Conservation (phyloP, 2,329 filamentous ascomycete genomes). For the Ophiostoma pallidulum region DNA sequence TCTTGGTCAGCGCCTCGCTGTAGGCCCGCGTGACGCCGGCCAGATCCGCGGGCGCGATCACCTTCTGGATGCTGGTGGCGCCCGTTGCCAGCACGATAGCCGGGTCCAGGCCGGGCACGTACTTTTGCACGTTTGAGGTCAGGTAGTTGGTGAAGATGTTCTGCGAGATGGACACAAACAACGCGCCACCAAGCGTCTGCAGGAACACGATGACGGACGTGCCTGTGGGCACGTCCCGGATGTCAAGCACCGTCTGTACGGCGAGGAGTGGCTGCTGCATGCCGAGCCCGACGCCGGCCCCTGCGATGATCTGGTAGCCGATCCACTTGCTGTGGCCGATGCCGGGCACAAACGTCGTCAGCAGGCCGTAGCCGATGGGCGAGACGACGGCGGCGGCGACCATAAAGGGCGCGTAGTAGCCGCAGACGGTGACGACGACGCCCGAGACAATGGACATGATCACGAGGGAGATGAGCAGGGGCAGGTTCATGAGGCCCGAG, state of each 20-base stretch:
- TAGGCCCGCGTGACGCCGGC: slow-evolving; percentile 21
- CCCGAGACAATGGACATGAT: slow-evolving; percentile 23
- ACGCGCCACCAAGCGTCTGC: slow-evolving; percentile 22
- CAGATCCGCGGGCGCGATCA: slow-evolving; percentile 14
- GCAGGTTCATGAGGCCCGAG: slow-evolving; percentile 27
- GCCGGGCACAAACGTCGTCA: slow-evolving; percentile 40
- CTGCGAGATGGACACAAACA: slow-evolving; percentile 34
- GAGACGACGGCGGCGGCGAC: slow-evolving; percentile 27
- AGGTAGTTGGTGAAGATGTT: slow-evolving; percentile 35
- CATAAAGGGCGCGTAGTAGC: slow-evolving; percentile 32
- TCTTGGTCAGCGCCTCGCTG: slow-evolving; percentile 23
- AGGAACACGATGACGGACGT: slow-evolving; percentile 32
- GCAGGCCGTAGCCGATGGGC: slow-evolving; percentile 40
- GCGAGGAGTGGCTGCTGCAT: slow-evolving; percentile 33
- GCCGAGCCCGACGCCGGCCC: slow-evolving; percentile 30
- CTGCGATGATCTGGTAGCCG: slow-evolving; percentile 31
- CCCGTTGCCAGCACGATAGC: slow-evolving; percentile 19
- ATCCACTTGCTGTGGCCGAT: slow-evolving; percentile 39
- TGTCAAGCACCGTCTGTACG: slow-evolving; percentile 31
- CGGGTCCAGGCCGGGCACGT: slow-evolving; percentile 21
- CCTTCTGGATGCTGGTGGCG: slow-evolving; percentile 17
- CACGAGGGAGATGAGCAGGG: slow-evolving; percentile 24
- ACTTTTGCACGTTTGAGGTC: slow-evolving; percentile 20
- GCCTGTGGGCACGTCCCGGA: slow-evolving; percentile 31
- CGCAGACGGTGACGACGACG: slow-evolving; percentile 23